phyloP scores from a whole-genome alignment of 495 filamentous ascomycete genomes.

The Parathielavia appendiculata region DNA sequence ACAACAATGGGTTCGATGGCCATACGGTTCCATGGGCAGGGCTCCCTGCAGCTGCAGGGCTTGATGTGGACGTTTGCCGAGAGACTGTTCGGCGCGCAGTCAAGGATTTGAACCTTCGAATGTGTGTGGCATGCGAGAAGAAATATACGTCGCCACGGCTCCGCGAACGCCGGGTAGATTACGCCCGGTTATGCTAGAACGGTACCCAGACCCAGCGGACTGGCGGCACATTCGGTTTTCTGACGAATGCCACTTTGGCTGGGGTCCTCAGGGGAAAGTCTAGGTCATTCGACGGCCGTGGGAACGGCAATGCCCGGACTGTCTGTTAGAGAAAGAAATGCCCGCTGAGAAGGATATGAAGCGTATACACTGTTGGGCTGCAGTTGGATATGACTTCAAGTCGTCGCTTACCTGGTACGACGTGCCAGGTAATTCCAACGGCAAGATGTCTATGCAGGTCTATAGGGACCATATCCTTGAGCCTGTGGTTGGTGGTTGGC shows the following conservation, averaged over 20 bases:
- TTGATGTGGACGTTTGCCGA: neutral
- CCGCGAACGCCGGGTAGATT: neutral
- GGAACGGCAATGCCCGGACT: too few relatives aligned
- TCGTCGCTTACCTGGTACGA: neutral
- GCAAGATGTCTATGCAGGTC: too few relatives aligned
- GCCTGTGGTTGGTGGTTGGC: too few relatives aligned
- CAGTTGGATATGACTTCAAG: neutral
- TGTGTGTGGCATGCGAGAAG: neutral
- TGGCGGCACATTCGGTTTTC: neutral
- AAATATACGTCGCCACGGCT: neutral
- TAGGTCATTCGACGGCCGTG: too few relatives aligned
- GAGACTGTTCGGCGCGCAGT: neutral
- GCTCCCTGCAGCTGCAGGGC: neutral
- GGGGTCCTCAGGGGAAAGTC: too few relatives aligned
- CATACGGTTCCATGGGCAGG: neutral
- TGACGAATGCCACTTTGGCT: too few relatives aligned
- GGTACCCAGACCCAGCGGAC: neutral
- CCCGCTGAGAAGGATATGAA: neutral
- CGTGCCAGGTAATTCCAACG: too few relatives aligned
- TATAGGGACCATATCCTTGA: too few relatives aligned
- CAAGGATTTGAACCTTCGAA: neutral
- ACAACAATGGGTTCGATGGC: neutral
- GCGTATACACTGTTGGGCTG: neutral
- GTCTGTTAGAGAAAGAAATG: neutral
- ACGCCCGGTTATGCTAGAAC: neutral